Percentiles rank a stretch among this genome's conserved stretches.
phyloP scores from a whole-genome alignment of 495 filamentous ascomycete species.

The Chaetomidium leptoderma region DNA sequence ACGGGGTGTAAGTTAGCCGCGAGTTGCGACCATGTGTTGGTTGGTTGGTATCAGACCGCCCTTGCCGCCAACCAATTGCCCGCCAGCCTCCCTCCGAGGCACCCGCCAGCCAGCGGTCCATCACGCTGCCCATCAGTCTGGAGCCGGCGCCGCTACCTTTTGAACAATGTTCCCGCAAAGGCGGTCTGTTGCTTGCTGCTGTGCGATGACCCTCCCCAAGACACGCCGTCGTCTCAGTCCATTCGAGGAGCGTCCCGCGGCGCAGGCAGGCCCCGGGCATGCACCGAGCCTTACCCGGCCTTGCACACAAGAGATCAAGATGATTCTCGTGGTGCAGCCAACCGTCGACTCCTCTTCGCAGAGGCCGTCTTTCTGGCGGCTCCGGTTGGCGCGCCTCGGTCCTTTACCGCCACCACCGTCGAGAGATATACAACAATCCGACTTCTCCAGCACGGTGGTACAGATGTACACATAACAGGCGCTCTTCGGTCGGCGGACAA shows the following conservation, averaged over 20 bases:
- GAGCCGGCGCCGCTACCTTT: constrained; percentile 6
- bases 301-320: background rate
- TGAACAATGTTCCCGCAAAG: constrained; percentile 7
- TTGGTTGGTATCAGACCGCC: constrained; percentile 5
- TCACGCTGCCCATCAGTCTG: background rate
- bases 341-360: constrained; percentile 3
- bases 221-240: constrained; percentile 2
- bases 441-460: background rate
- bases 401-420: background rate
- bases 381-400: constrained; percentile 8
- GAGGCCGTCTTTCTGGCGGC: background rate
- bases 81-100: constrained; percentile 4
- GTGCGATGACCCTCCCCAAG: constrained; percentile 18
- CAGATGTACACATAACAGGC: background rate
- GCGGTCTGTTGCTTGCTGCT: constrained; percentile 28
- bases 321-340: constrained; percentile 16
- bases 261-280: constrained; percentile 12
- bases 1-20: constrained; percentile 12
- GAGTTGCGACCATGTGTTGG: constrained; percentile 8
- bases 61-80: background rate
- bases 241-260: constrained; percentile 1
- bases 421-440: background rate
- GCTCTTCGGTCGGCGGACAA: constrained; percentile 1
- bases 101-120: background rate
- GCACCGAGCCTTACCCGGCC: constrained; percentile 15